These are phyloP conservation scores for Hyphopichia buzzinii DNA, from an alignment of 1,139 yeast genomes.

Conservation along the genomic window DNA sequence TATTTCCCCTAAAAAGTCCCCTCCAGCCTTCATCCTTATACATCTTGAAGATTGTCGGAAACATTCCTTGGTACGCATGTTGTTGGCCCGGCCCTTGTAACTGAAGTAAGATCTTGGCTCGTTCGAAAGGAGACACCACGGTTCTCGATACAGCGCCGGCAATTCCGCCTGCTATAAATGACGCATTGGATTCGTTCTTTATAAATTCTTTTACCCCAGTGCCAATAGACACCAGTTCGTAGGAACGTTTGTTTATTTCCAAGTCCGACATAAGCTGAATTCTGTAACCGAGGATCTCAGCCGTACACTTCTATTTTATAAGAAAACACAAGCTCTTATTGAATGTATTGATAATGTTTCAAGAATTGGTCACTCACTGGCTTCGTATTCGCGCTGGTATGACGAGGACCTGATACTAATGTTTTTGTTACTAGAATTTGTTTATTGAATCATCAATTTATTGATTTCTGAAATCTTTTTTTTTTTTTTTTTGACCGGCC, in stretches of 20 bases:
- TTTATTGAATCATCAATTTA: too few species aligned
- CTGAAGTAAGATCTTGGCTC: conserved; percentile 89
- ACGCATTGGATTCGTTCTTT: conserved; percentile 53
- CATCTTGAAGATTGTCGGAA: conserved; percentile 72
- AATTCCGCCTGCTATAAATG: conserved; percentile 57
- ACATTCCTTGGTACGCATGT: conserved; percentile 69
- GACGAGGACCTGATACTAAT: neutral
- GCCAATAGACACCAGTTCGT: neutral
- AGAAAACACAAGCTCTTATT: neutral
- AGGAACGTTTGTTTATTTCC: neutral
- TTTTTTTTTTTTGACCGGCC: conserved; percentile 1
- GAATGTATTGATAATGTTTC: neutral
- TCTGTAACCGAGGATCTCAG: neutral
- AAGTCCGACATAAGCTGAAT: neutral
- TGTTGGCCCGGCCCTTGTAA: conserved; percentile 74
- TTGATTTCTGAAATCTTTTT: too few species aligned
- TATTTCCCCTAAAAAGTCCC: conserved; percentile 89
- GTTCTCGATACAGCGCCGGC: conserved; percentile 96
- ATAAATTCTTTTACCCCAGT: conserved; percentile 26
- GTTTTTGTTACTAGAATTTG: neutral
- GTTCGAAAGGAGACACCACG: conserved; percentile 90
- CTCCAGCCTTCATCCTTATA: conserved; percentile 87
- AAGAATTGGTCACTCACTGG: too few species aligned
- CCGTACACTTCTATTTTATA: neutral
- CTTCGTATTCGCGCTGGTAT: too few species aligned